Base-by-base conservation (phyloP, 768 basidiomycete species). In the Mycena chlorophos region DNA sequence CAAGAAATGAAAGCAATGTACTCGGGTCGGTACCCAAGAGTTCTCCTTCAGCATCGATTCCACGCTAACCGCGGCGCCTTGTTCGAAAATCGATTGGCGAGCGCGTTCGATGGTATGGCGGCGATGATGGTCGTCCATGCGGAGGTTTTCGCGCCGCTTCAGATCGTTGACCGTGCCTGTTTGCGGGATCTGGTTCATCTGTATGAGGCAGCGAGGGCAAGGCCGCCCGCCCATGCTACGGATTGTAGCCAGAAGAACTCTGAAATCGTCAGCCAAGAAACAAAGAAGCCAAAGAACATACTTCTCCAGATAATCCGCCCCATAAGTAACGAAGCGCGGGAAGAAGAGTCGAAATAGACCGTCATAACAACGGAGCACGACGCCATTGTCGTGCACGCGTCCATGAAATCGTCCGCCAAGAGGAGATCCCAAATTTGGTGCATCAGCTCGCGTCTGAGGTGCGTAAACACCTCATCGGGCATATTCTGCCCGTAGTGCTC, bases 221-320 rank as follows among this genome's bases (percentile, higher is more conserved):
- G 58, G 62, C 39, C 61, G 64, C 22, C 30, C 19, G 1, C 67
- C 64, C 0, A 64, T 17, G 27, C 60, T 59, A 8, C 56, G 53
- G 38, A 67, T 54, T 8, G 51, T 52, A 1, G 61, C 57, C 0
- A 67, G 40, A 2, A 67, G 51, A 4, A 62, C 47, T 30, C 65
- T 61, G 40, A 20, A 46, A 4, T 25, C 27, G n/a, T 46, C 64
- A 39, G 31, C 12, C 31, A 14, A 16, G 6, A 55, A 20, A 39
- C 12, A 42, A 39, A 30, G 5, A 30, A 26, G 39, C 42, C 14
- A 49, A 14, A 58, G 58, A 61, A 37, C n/a, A 10, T 47, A 69
- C 68, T 68, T 69, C 46, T 70, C 68, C 5, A 65, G 67, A 56
- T 69, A 69, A 52, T 69, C 68, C 1, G 68, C 69, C 4, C 59